Percentiles rank a stretch among this genome's conserved stretches.
phyloP scores from a whole-genome alignment of 768 basidiomycete genomes.

The Termitomyces sp. region DNA sequence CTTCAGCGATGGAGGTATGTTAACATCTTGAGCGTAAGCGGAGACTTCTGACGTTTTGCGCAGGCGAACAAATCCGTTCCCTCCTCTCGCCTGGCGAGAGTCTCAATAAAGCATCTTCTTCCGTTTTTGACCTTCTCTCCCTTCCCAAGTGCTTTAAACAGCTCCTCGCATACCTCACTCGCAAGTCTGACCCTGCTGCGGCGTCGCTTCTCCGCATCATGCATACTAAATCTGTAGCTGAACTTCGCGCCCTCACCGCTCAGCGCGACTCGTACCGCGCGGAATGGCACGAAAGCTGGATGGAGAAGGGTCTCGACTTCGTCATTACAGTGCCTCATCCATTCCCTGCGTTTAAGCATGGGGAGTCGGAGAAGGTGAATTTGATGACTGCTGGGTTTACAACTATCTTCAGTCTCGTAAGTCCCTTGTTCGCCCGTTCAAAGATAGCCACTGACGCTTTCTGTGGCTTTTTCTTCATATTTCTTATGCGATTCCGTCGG shows the following conservation, averaged over 20 bases:
- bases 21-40: background rate
- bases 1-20: constrained; percentile 56
- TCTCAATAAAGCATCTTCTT: constrained; percentile 29
- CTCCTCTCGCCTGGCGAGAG: constrained; percentile 34
- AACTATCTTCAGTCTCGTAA: constrained; percentile 65
- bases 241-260: constrained; percentile 49
- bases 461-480: background rate
- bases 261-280: constrained; percentile 43
- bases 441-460: constrained; percentile 12
- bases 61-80: constrained; percentile 45
- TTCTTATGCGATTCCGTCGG: background rate
- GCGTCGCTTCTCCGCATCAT: constrained; percentile 37
- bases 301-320: constrained; percentile 56
- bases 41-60: constrained; percentile 3
- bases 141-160: constrained; percentile 42
- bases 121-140: constrained; percentile 32
- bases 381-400: constrained; percentile 63
- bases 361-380: constrained; percentile 49
- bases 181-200: constrained; percentile 36
- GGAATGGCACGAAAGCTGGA: constrained; percentile 47
- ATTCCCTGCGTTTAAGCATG: constrained; percentile 58
- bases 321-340: constrained; percentile 60
- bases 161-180: constrained; percentile 38
- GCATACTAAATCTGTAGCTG: constrained; percentile 47
- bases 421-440: constrained; percentile 9